A percentile compares a stretch with the other conserved stretches of the same genome.
These are phyloP conservation scores for Blastocystis sp. DNA, from an alignment of 352 stramenopile species.

Conservation along the genomic window DNA sequence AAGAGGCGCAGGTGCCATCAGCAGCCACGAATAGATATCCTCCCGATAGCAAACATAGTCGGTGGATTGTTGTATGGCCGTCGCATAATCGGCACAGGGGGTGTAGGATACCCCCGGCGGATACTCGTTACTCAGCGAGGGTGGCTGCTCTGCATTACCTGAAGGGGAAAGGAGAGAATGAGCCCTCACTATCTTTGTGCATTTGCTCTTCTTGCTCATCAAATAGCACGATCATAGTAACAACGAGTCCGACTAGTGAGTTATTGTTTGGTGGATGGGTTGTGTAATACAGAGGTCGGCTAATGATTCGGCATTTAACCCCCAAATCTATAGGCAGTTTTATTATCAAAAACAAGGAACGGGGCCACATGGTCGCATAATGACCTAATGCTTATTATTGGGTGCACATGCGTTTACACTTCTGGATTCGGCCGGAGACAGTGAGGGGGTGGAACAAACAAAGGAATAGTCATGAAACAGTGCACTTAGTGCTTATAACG, in stretches of 20 bases:
- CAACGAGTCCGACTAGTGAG: not conserved
- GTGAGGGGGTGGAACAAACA: not conserved
- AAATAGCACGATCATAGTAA: not conserved
- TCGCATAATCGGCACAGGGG: not conserved
- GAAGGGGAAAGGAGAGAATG: not conserved
- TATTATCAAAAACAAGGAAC: too few species aligned
- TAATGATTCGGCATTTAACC: too few species aligned
- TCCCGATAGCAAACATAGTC: constrained; percentile 2
- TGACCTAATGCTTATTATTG: too few species aligned
- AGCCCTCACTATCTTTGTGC: not conserved
- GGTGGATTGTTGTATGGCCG: not conserved
- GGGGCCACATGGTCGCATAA: too few species aligned
- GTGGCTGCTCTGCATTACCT: not conserved
- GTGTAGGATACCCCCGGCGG: not conserved
- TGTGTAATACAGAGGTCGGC: too few species aligned
- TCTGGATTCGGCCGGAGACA: not conserved
- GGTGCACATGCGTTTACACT: not conserved
- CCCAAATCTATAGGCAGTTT: too few species aligned
- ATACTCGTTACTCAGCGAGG: not conserved
- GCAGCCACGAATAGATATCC: constrained; percentile 9
- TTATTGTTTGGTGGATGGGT: too few species aligned
- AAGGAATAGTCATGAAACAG: not conserved
- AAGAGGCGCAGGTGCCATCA: not conserved
- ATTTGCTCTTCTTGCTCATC: constrained; percentile 11
- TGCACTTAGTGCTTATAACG: not conserved